Evolutionary conservation across 176 grass and related monocot species (phyloP).

Genomic region (Pharus latifolius): DNA sequence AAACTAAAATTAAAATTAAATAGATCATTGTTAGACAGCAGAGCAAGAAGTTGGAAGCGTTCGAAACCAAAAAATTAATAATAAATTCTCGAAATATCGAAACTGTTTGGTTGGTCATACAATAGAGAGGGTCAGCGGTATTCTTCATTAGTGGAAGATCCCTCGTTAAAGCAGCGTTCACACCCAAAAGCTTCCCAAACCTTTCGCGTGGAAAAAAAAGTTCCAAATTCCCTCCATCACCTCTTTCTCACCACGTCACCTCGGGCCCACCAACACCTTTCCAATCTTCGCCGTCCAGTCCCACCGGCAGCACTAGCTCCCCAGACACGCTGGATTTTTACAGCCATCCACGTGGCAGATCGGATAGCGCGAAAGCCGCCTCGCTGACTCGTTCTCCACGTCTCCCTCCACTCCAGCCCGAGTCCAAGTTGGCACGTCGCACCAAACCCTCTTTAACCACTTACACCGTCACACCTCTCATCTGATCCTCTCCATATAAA

Average conservation of each 20-base stretch:
- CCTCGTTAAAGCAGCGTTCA: conserved; percentile 15
- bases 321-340: background rate
- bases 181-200: background rate
- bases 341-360: conserved; percentile 23
- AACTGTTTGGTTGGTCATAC: background rate
- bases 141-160: conserved; percentile 19
- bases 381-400: background rate
- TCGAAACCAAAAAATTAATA: too few species aligned
- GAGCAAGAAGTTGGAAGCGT: background rate
- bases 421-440: conserved; percentile 10
- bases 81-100: background rate
- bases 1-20: too few species aligned
- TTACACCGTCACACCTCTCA: background rate
- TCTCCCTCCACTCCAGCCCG: background rate
- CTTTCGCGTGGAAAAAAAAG: background rate
- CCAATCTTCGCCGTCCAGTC: conserved; percentile 16
- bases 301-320: background rate
- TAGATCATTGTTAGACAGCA: background rate
- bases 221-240: background rate
- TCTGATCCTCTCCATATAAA: conserved; percentile 9
- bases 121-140: background rate
- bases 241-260: conserved; percentile 16
- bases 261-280: background rate
- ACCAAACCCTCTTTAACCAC: background rate
- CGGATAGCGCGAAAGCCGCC: background rate